Conservation (phyloP, 2,329 filamentous ascomycete genomes). For the Xylaria sp. region DNA sequence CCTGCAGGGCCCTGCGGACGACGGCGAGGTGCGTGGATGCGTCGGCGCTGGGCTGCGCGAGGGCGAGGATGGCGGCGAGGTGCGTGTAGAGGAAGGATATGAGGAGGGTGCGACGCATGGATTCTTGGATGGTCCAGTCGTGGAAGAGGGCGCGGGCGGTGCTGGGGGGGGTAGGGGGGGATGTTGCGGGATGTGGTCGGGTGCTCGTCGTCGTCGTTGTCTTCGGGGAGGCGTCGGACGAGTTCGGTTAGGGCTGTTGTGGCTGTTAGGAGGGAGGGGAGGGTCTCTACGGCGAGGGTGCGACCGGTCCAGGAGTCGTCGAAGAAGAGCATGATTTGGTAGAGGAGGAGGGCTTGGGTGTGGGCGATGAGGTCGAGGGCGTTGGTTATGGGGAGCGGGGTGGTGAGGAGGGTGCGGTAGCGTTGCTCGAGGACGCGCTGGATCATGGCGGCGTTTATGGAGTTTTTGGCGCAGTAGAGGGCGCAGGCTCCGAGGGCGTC, state of each 20-base stretch:
- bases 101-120: constrained; percentile 14
- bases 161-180: constrained; percentile 14
- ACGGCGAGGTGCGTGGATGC: too few relatives aligned
- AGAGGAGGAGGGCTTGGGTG: constrained; percentile 18
- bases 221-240: constrained; percentile 2
- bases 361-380: constrained; percentile 13
- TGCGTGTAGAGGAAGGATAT: constrained; percentile 14
- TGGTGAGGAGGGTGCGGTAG: constrained; percentile 13
- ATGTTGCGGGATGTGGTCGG: constrained; percentile 3
- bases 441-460: constrained; percentile 13
- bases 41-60: background rate
- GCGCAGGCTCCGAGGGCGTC: constrained; percentile 18
- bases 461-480: constrained; percentile 16
- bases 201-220: background rate
- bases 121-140: constrained; percentile 21
- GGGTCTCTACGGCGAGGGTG: constrained; percentile 9
- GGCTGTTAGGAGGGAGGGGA: constrained; percentile 7
- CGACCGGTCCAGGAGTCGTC: constrained; percentile 13
- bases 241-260: constrained; percentile 8
- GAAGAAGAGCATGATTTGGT: constrained; percentile 21
- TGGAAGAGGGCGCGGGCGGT: constrained; percentile 14
- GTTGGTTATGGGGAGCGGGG: constrained; percentile 2
- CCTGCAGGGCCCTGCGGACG: background rate
- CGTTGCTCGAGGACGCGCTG: constrained; percentile 17
- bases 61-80: constrained; percentile 10